phyloP scores from a whole-genome alignment of 2,329 filamentous ascomycete species.

The Metarhizium sp. region DNA sequence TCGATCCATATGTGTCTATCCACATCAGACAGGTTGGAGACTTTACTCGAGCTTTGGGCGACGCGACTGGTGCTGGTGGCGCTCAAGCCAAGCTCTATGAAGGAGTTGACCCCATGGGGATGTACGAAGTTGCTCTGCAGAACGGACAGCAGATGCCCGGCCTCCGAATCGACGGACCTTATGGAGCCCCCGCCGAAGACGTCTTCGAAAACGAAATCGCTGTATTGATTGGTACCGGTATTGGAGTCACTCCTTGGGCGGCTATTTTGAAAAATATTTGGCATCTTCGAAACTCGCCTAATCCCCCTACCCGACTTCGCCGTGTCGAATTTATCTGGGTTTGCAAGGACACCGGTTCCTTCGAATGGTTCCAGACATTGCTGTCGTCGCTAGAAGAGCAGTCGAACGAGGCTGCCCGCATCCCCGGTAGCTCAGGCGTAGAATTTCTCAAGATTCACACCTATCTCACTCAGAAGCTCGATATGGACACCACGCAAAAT shows the following conservation, averaged over 20 bases:
- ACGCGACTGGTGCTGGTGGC: slow-evolving; percentile 83
- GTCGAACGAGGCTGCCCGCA: slow-evolving; percentile 58
- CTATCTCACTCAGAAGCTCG: slow-evolving; percentile 88
- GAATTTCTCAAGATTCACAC: slow-evolving; percentile 98
- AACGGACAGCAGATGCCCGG: slow-evolving; percentile 88
- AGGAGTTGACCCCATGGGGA: slow-evolving; percentile 81
- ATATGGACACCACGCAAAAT: slow-evolving; percentile 87
- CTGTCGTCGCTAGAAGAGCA: slow-evolving; percentile 86
- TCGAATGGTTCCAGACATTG: slow-evolving; percentile 97
- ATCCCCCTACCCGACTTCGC: slow-evolving; percentile 79
- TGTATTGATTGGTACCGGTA: slow-evolving; percentile 76
- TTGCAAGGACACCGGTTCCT: slow-evolving; percentile 88
- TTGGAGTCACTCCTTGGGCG: slow-evolving; percentile 81
- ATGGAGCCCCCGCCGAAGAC: slow-evolving; percentile 93
- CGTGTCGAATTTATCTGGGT: slow-evolving; percentile 99
- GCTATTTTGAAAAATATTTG: slow-evolving; percentile 94
- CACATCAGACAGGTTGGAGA: slow-evolving; percentile 96
- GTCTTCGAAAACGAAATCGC: slow-evolving; percentile 92
- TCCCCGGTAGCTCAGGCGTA: slow-evolving; percentile 55
- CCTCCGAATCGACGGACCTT: slow-evolving; percentile 88
- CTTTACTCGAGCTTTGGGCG: slow-evolving; percentile 88
- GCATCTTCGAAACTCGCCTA: slow-evolving; percentile 84
- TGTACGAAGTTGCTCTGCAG: slow-evolving; percentile 95
- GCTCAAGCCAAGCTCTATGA: slow-evolving; percentile 87
- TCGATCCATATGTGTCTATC: slow-evolving; percentile 87